Evolutionary conservation across 176 grass and related monocot genomes (phyloP), one percentile per base, ranked within the genome.

Genomic region (Oryza officinalis): DNA sequence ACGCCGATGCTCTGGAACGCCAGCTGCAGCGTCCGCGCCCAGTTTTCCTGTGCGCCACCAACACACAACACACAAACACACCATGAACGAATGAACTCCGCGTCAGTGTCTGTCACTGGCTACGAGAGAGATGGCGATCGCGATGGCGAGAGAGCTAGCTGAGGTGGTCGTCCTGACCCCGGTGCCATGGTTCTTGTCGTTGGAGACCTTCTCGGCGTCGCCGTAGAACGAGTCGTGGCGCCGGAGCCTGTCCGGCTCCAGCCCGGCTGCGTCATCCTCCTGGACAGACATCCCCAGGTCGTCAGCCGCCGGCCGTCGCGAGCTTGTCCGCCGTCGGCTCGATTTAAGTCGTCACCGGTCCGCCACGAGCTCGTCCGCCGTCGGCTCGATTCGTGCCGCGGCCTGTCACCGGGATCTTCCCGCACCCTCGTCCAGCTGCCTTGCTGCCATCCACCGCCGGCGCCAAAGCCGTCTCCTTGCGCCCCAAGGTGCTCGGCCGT

Each of bases 1-100:
- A 94, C 35, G 14, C 92, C 89, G 57, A 94, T 82, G 81, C 89
- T 89, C 84, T 94, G 92, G 78, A 94, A 94, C 26, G 92, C 87
- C 77, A 94, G 89, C 17, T 47, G 79, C 87, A 89, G 59, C 47
- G 89, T 91, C 54, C 35, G 27, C 26, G 43, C 32, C 89, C 89
- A 91, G 85, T 72, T 79, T 27, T 59, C 88, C 88, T 90, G 74
- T 90, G 74, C 23, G 17, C 35, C 67, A 59, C 26, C 49, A 18
- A 60, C 57, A 60, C 57, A 60, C 57, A 25, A 22, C 22, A 31
- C 31, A n/a, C n/a, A n/a, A n/a, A n/a, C n/a, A n/a, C 28, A 32
- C 32, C 32, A 32, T 32, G 32, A 32, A 59, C n/a, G 50, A 7
- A 22, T n/a, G 20, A n/a, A 59, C 57, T 22, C 50, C 0, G 57